A percentile compares a stretch with the other conserved stretches of the same genome.
Evolutionary conservation across 306 rosid species (phyloP).

Genomic region (Cicer bijugum): DNA sequence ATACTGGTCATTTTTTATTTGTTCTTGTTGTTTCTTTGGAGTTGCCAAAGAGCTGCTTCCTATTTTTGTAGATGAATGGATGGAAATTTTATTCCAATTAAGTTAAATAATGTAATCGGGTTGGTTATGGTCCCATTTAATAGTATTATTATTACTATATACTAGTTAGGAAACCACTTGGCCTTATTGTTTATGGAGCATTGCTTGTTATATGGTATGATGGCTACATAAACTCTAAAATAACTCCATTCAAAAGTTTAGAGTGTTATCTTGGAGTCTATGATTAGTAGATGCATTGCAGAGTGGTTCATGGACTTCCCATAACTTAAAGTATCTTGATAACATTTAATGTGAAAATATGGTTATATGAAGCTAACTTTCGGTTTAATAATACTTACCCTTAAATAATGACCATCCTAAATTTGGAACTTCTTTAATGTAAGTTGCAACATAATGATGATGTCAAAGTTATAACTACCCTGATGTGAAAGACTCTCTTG

Average conservation of each 20-base stretch:
- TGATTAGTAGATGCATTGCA: not conserved
- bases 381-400: conserved; percentile 26
- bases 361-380: not conserved
- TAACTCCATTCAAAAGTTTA: not conserved
- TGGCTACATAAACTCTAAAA: not conserved
- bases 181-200: not conserved
- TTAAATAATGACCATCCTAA: conserved; percentile 32
- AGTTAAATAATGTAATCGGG: conserved; percentile 40
- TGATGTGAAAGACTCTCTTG: not conserved
- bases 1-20: conserved; percentile 46
- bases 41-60: conserved; percentile 72
- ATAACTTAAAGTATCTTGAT: not conserved
- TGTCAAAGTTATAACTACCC: conserved; percentile 36
- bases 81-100: conserved; percentile 57
- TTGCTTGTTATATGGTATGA: not conserved
- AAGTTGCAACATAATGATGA: conserved; percentile 22
- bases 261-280: not conserved
- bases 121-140: conserved; percentile 8
- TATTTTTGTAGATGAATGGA: conserved; percentile 53
- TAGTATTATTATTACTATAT: not conserved
- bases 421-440: conserved; percentile 37
- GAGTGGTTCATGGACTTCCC: not conserved
- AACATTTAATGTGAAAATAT: not conserved
- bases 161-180: not conserved
- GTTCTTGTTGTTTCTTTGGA: conserved; percentile 56